Conservation (phyloP, 169 alveolate species). For the Cystoisospora suis region DNA sequence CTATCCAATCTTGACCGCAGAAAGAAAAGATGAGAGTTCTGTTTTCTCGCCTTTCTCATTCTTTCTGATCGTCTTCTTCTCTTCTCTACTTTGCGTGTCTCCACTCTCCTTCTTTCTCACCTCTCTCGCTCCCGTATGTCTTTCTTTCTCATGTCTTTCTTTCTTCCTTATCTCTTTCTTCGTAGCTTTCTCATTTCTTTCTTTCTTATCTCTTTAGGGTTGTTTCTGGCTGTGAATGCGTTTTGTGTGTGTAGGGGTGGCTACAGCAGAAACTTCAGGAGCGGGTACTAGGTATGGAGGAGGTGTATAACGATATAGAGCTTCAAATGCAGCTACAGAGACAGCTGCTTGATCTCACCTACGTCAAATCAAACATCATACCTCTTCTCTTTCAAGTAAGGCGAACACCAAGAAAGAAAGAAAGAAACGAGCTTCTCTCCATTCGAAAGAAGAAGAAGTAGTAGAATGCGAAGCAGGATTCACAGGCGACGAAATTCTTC, state of each 20-base stretch:
- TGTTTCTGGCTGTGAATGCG: neutral
- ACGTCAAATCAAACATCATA: neutral
- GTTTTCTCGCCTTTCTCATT: too few species aligned
- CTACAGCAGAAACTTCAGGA: constrained; percentile 29
- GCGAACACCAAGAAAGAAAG: too few species aligned
- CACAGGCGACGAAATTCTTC: too few species aligned
- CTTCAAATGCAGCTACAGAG: neutral
- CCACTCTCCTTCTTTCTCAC: neutral
- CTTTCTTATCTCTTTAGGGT: neutral
- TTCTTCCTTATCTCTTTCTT: neutral
- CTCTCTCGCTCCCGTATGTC: neutral
- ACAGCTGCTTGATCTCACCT: constrained; percentile 9
- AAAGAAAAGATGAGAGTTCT: too few species aligned
- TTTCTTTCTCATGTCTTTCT: neutral
- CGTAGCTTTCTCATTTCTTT: neutral
- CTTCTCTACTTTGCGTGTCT: neutral
- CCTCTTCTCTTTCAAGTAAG: constrained; percentile 12
- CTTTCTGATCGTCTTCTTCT: neutral
- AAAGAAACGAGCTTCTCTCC: too few species aligned
- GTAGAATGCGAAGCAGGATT: too few species aligned
- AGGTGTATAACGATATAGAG: neutral
- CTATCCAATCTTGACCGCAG: too few species aligned
- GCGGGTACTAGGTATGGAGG: constrained; percentile 23
- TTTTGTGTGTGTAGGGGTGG: neutral
- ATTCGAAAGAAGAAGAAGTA: too few species aligned